phyloP scores from a whole-genome alignment of 495 filamentous ascomycete genomes.

The Parathielavia appendiculata region DNA sequence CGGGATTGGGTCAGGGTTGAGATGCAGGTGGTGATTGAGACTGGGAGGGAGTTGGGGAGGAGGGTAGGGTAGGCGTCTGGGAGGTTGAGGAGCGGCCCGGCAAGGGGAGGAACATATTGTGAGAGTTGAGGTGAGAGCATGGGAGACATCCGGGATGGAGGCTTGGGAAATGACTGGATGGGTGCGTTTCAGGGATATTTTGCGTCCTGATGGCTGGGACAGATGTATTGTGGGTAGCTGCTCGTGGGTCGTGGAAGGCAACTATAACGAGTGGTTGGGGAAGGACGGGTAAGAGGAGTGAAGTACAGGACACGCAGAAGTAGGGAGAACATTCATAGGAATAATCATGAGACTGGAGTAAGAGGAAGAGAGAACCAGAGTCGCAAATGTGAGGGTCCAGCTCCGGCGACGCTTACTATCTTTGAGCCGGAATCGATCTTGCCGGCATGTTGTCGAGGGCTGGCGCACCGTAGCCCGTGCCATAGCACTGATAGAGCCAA shows the following conservation, averaged over 20 bases:
- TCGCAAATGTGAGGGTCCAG: neutral
- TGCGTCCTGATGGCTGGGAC: too few relatives aligned
- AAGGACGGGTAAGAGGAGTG: too few relatives aligned
- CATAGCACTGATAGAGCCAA: constrained; percentile 2
- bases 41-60: neutral
- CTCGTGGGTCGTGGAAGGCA: too few relatives aligned
- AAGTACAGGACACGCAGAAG: too few relatives aligned
- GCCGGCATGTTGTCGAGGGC: neutral
- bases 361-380: neutral
- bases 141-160: neutral
- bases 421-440: neutral
- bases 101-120: too few relatives aligned
- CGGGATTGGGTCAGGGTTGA: constrained; percentile 12
- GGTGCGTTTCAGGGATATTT: too few relatives aligned
- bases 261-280: too few relatives aligned
- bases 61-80: neutral
- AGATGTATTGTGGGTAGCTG: too few relatives aligned
- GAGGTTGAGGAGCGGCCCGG: too few relatives aligned
- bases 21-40: constrained; percentile 17
- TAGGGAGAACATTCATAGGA: neutral
- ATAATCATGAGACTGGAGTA: neutral
- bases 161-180: too few relatives aligned
- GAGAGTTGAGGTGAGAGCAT: neutral
- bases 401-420: neutral
- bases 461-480: neutral